Percentiles rank a stretch among this genome's conserved stretches.
Evolutionary conservation across 2,329 filamentous ascomycete species (phyloP).

Genomic region (Macrophomina pseudophaseolina): DNA sequence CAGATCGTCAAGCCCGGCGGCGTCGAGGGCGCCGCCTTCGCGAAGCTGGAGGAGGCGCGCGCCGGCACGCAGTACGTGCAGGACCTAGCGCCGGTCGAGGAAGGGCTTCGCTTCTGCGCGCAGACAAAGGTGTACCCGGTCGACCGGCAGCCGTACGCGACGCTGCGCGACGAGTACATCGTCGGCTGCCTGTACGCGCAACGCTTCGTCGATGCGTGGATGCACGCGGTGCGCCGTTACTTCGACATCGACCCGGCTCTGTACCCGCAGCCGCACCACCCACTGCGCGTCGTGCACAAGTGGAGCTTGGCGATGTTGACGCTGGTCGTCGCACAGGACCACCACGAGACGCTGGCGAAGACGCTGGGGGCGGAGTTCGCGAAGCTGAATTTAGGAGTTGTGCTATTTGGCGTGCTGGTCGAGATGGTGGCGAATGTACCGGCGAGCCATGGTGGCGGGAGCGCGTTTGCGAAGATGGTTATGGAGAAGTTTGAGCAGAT

Average conservation of each 20-base stretch:
- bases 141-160: conserved; percentile 60
- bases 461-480: conserved; percentile 48
- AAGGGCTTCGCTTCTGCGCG: conserved; percentile 48
- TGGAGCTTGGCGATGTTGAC: conserved; percentile 48
- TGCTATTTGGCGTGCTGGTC: conserved; percentile 50
- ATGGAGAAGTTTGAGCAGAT: conserved; percentile 45
- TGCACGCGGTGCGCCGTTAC: conserved; percentile 58
- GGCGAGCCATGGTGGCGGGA: conserved; percentile 50
- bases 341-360: neutral
- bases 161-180: conserved; percentile 60
- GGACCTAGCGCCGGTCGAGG: conserved; percentile 18
- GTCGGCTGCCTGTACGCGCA: conserved; percentile 51
- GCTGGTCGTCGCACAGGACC: conserved; percentile 35
- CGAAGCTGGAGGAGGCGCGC: conserved; percentile 29
- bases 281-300: conserved; percentile 58
- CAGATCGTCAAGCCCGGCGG: conserved; percentile 2
- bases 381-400: conserved; percentile 43
- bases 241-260: conserved; percentile 57
- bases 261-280: conserved; percentile 55
- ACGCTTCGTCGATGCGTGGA: conserved; percentile 53
- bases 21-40: conserved; percentile 31
- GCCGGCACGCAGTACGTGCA: conserved; percentile 20
- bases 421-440: conserved; percentile 48
- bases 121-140: conserved; percentile 52
- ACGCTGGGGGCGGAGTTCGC: conserved; percentile 2